Base-by-base conservation (phyloP, 306 rosid genomes). In the Abrus precatorius region DNA sequence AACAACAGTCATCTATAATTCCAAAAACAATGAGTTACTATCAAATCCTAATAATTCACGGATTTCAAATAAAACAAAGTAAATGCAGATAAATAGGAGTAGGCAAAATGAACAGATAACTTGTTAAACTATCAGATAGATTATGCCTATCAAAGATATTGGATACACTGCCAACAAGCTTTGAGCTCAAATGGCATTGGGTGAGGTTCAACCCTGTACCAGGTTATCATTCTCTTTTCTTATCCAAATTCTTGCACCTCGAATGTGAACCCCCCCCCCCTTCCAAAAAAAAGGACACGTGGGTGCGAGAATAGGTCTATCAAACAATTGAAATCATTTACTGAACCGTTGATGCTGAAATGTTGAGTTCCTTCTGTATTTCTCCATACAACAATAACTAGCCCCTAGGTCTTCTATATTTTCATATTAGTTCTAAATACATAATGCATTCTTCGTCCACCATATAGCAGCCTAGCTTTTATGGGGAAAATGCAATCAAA, bases 1-100 rank as follows among this genome's bases (percentile, higher is more conserved):
- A 1, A 93, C 97, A 66, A 95, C 97, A 74, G 99, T 93, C 99
- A 95, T 95, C 99, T 95, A 61, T 14, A 74, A 72, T 13, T 68
- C 53, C 75, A 73, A 13, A 50, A 60, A 20, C 20, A 57, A 38
- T 43, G 36, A 82, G 63, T 74, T 43, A 80, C 34, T 20, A 20
- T 20, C 9, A 55, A 68, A 57, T 36, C 43, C 12, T 14, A 29
- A 66, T 69, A 80, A 60, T 65, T 72, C 56, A 69, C 70, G 11
- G 48, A 55, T 44, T 72, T 44, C 7, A 78, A 76, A 56, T 57
- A 62, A 55, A 78, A 40, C 2, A 30, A 82, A 20, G 34, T 44
- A 56, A 63, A 74, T 41, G 63, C 55, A 79, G 78, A 83, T 13
- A 69, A 5, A 8, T 9, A 59, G 62, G 30, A 63, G 69, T 62